Percentiles rank a stretch among this genome's conserved stretches.
phyloP scores from a whole-genome alignment of 2,329 filamentous ascomycete species.

The Tympanopsis confertula region DNA sequence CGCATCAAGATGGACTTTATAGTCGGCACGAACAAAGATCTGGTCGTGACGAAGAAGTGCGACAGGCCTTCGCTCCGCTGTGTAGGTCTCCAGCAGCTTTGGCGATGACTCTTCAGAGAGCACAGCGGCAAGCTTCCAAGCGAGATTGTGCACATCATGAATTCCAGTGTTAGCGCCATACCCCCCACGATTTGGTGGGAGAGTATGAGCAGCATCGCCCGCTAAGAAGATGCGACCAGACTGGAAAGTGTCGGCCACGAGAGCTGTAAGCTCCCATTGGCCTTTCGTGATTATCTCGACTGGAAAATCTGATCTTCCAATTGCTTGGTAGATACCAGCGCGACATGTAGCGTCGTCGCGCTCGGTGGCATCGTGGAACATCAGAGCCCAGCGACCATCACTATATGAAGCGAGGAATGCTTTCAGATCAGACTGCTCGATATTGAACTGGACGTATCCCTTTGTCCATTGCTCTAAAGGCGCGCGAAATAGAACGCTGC shows the following conservation, averaged over 20 bases:
- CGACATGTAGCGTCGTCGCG: neutral
- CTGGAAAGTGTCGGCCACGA: neutral
- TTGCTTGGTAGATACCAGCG: neutral
- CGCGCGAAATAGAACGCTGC: neutral
- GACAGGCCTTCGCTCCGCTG: neutral
- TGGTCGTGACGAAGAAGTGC: conserved; percentile 1
- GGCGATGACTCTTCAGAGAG: neutral
- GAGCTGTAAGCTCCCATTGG: neutral
- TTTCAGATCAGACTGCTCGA: neutral
- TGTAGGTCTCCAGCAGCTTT: neutral
- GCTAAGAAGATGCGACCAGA: conserved; percentile 24
- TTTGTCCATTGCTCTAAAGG: neutral
- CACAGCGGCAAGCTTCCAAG: conserved; percentile 1
- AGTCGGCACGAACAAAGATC: conserved; percentile 1
- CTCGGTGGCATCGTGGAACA: neutral
- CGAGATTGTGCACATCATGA: conserved; percentile 1
- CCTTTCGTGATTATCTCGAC: neutral
- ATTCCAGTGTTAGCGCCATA: neutral
- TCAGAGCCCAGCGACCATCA: neutral
- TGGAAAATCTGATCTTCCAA: neutral
- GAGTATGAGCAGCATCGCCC: conserved; percentile 8
- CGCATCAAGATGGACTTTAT: conserved; percentile 1
- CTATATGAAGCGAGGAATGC: neutral
- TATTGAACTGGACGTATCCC: neutral
- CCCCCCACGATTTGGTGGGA: neutral